Evolutionary conservation across 2,329 filamentous ascomycete species (phyloP), one percentile per base, ranked within the genome.

Genomic region (Amauroascus niger): DNA sequence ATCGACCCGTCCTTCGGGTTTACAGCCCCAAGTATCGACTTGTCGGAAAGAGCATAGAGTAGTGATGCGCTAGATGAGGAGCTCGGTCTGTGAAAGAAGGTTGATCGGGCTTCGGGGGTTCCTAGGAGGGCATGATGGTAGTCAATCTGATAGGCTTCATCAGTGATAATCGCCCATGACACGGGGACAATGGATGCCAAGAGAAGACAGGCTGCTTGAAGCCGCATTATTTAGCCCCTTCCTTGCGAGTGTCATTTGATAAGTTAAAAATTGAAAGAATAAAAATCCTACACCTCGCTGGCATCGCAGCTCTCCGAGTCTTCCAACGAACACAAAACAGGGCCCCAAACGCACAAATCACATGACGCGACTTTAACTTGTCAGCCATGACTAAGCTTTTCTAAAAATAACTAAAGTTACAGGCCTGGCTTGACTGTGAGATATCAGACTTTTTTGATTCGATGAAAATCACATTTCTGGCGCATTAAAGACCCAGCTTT

Each of bases 51-150:
- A 0, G 93, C 94, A 69, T 96, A 98, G 50, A 98, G 78, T 35
- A 98, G 78, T 52, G 87, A 91, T 33, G 90, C 90, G 69, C 87
- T 88, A 58, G 91, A 90, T 61, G 84, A 81, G 58, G 81, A 78
- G 64, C 86, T 79, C 37, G 93, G 91, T 62, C 84, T 85, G 73
- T 96, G 88, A 80, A 97, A 97, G 79, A 97, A 94, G 62, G 91
- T 96, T 57, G 88, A 87, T 58, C 87, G 81, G 67, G 81, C 76
- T 67, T 86, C 85, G 52, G 93, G 89, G 35, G 87, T 73, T 64
- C 93, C 93, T 64, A 98, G 76, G 47, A 97, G 83, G 60, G 87
- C 82, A 74, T 95, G 83, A 72, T 97, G 91, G 74, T 89, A 97
- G 72, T 98, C 93, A 68, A 94, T 81, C 63, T 88, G 80, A 74